Base-by-base conservation (phyloP, 352 stramenopile genomes). In the Plasmopara halstedii region DNA sequence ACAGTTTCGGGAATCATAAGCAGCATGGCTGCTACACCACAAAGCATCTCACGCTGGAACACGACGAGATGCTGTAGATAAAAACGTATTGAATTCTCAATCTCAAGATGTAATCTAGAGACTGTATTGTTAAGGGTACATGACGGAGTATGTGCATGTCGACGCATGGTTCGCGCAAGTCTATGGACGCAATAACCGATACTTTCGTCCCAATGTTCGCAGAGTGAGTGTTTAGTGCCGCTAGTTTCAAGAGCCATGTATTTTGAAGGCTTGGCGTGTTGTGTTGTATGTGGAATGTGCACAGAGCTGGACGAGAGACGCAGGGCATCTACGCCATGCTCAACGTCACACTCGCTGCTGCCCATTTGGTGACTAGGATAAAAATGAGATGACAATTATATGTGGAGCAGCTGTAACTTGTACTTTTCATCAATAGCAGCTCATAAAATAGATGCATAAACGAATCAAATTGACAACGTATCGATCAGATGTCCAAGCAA, bases 1-100 rank as follows among this genome's bases (percentile, higher is more conserved):
- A 98, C 72, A 1, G 88, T 91, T 70, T 97, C 90, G 0, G 90
- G 90, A 20, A 97, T 89, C 83, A 96, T 92, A 18, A 95, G 79
- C 34, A 98, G 67, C 62, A 80, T 87, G 4, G 95, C 87, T 1
- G 89, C 84, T 6, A 97, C 49, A 15, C 93, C 93, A 15, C 85
- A 86, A 35, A 95, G 70, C 32, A 96, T 60, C 41, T 96, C 86
- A 2, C 57, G 64, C 50, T 85, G 74, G 11, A 88, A 64, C 7
- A 75, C 35, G 17, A 73, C 39, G 15, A 67, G 37, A 35, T 88
- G 75, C 35, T 71, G 56, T 33, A 46, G 50, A 50, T 91, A 91
- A 52, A 83, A 87, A 3, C 26, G 40, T 6, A 61, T 51, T 2
- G 62, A 65, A n/a, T 48, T 20, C 23, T 59, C 50, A 1, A 68